Conservation (phyloP, 2,329 filamentous ascomycete species). For the Curvularia eragrostidis region DNA sequence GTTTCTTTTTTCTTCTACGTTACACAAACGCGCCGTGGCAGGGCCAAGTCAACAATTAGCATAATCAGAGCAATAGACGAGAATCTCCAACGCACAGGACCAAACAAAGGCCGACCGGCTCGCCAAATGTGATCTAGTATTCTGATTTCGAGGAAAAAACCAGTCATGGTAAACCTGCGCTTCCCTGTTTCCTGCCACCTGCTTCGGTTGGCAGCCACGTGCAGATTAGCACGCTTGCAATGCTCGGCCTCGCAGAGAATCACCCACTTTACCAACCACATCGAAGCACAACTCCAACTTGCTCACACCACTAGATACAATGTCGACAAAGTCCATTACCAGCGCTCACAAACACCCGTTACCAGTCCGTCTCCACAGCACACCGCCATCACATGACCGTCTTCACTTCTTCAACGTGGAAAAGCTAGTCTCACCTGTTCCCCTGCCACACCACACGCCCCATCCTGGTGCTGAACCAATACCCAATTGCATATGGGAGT, state of each 20-base stretch:
- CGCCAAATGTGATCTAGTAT: not conserved
- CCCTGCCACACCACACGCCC: constrained; percentile 6
- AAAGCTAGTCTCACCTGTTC: not conserved
- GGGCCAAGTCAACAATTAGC: not conserved
- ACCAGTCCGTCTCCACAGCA: not conserved
- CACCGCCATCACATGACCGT: not conserved
- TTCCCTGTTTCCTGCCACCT: not conserved
- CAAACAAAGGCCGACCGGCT: not conserved
- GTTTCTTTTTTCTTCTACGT: not conserved
- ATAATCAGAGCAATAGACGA: not conserved
- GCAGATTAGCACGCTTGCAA: not conserved
- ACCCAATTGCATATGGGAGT: constrained; percentile 20
- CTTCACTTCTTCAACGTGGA: constrained; percentile 1
- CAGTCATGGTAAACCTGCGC: not conserved
- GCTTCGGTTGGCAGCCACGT: constrained; percentile 3
- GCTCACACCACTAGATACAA: not conserved
- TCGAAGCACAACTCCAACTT: not conserved
- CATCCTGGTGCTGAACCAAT: constrained; percentile 20
- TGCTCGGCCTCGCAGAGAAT: not conserved
- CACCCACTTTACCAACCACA: not conserved
- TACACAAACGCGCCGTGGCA: not conserved
- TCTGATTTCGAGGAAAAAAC: not conserved
- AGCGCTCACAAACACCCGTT: not conserved
- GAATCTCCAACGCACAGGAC: not conserved
- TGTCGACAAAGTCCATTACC: not conserved